phyloP scores from a whole-genome alignment of 2,329 filamentous ascomycete species.

The Trichoderma citrinoviride region DNA sequence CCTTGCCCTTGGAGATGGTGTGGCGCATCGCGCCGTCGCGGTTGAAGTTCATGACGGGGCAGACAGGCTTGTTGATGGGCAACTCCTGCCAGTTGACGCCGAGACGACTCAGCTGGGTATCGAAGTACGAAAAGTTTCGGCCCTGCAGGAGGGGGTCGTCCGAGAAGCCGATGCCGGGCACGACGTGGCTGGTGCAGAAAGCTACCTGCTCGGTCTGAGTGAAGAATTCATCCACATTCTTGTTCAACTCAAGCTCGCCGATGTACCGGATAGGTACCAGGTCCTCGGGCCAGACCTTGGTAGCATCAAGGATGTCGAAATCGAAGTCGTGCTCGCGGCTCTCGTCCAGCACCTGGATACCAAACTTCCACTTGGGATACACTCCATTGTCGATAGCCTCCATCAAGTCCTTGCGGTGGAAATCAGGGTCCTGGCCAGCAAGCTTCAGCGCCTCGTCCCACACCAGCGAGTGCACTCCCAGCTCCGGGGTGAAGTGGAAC shows the following conservation, averaged over 20 bases:
- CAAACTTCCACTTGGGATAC: constrained; percentile 77
- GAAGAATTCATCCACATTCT: constrained; percentile 79
- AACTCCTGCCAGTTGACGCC: constrained; percentile 75
- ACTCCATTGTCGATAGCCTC: constrained; percentile 70
- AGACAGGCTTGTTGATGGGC: constrained; percentile 73
- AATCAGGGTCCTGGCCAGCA: constrained; percentile 72
- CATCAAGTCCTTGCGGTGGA: constrained; percentile 74
- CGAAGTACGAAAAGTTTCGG: constrained; percentile 71
- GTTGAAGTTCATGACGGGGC: constrained; percentile 73
- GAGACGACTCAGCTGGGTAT: constrained; percentile 67
- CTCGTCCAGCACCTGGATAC: constrained; percentile 75
- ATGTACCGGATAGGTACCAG: constrained; percentile 72
- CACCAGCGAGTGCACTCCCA: constrained; percentile 73
- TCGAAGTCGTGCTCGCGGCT: constrained; percentile 72
- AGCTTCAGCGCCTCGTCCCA: constrained; percentile 80
- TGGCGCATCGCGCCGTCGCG: constrained; percentile 72
- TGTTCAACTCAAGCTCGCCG: constrained; percentile 75
- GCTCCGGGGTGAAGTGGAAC: constrained; percentile 71
- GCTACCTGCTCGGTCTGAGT: constrained; percentile 78
- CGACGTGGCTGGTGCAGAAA: constrained; percentile 77
- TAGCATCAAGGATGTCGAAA: constrained; percentile 81
- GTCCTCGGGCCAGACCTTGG: constrained; percentile 83
- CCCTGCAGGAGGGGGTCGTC: constrained; percentile 73
- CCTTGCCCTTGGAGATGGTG: constrained; percentile 64
- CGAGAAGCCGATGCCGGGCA: constrained; percentile 73